Base-by-base conservation (phyloP, 352 stramenopile species). In the Globisporangium splendens region DNA sequence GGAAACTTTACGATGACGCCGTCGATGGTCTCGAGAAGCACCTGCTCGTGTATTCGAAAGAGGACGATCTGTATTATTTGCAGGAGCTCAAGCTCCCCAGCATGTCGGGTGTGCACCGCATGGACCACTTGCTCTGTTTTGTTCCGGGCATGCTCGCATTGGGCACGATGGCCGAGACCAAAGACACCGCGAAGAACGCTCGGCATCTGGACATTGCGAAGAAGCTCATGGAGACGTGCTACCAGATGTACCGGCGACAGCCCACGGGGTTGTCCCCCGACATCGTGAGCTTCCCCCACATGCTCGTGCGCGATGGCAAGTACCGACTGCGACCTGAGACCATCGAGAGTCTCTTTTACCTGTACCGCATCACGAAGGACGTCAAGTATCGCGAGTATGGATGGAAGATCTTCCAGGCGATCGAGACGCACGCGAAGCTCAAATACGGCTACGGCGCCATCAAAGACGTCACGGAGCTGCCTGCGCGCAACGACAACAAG, bases 111-210 rank as follows among this genome's bases (percentile, higher is more conserved):
- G 43, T 75, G n/a, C 56, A 91, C 56, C 80, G 92, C 52, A 98
- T 98, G 95, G 94, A 99, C 59, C 96, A 99, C 68, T 73, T 99
- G 52, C 79, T 95, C 12, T 99, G 97, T 73, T 99, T 99, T 56
- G 86, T 98, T 14, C 83, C 89, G 0, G 94, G 92, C 10, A 79
- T 97, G 39, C 69, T 99, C 12, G 96, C 95, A 4, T 77, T 99
- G n/a, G 97, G 96, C n/a, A 90, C 79, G 28, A 59, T 92, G 4
- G 70, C 67, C 24, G 77, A 89, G 46, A 73, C 66, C 0, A 46
- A 79, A 1, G 74, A 96, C 35, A 67, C 74, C 1, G 59, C 68
- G 22, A 87, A 91, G 56, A 96, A 95, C 48, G 58, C 73, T n/a
- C 72, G 80, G 31, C 88, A 98, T 56, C 59, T 98, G 54, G 83